These are phyloP conservation scores for Trichoderma gamsii DNA, from an alignment of 495 filamentous ascomycete species.

Conservation along the genomic window DNA sequence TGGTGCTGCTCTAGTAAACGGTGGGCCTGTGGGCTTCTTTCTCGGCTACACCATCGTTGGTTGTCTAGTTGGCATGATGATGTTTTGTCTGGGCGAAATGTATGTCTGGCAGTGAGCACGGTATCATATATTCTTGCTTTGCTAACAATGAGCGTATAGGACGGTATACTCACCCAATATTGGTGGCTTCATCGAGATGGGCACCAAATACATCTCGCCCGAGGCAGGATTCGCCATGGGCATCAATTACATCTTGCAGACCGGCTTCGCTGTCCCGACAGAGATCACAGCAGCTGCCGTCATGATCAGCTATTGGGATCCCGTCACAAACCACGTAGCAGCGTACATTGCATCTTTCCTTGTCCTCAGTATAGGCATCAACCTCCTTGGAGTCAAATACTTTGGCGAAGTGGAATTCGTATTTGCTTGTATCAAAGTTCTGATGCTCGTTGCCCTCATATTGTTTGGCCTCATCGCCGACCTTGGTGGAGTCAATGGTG, in stretches of 20 bases:
- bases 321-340: neutral
- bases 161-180: neutral
- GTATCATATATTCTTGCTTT: neutral
- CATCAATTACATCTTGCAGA: constrained; percentile 3
- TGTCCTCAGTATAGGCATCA: constrained; percentile 1
- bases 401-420: constrained; percentile 5
- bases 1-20: constrained; percentile 3
- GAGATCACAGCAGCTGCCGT: neutral
- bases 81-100: constrained; percentile 3
- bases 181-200: constrained; percentile 5
- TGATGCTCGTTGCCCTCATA: constrained; percentile 5
- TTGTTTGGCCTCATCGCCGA: constrained; percentile 1
- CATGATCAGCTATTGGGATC: constrained; percentile 5
- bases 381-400: constrained; percentile 1
- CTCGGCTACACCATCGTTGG: constrained; percentile 3
- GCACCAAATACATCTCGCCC: constrained; percentile 1
- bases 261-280: neutral
- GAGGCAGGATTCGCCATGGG: constrained; percentile 1
- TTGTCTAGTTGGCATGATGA: constrained; percentile 1
- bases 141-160: neutral
- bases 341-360: constrained; percentile 1
- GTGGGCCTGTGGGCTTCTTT: constrained; percentile 3
- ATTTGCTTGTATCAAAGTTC: constrained; percentile 3
- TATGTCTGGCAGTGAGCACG: neutral
- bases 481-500: constrained; percentile 2